Percentiles rank a stretch among this genome's conserved stretches.
phyloP scores from a whole-genome alignment of 2,329 filamentous ascomycete genomes.

The Clarireedia monteithiana region DNA sequence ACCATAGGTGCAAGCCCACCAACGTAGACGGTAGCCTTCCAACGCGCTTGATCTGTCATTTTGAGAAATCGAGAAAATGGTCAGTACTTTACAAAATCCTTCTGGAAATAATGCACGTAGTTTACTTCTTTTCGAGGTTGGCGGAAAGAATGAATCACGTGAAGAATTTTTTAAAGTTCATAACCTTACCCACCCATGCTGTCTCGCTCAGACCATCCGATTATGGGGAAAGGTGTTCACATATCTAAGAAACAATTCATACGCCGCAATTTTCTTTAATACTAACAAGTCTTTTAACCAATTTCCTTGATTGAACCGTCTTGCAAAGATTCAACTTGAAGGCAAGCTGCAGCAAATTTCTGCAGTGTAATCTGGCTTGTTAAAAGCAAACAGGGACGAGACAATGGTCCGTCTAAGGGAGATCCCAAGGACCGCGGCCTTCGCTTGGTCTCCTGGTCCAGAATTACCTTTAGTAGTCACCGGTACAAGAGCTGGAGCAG shows the following conservation, averaged over 20 bases:
- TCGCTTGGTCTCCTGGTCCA: conserved; percentile 87
- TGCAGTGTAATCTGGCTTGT: conserved; percentile 9
- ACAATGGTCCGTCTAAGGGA: conserved; percentile 92
- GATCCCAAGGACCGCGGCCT: conserved; percentile 92
- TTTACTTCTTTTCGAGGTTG: neutral
- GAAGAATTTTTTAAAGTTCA: conserved; percentile 1
- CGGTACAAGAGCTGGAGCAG: conserved; percentile 87
- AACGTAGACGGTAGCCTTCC: conserved; percentile 89
- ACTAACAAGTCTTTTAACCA: neutral
- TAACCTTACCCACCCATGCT: neutral
- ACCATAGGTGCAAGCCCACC: conserved; percentile 79
- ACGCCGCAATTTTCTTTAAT: conserved; percentile 1
- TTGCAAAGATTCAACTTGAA: neutral
- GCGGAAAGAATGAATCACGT: conserved; percentile 1
- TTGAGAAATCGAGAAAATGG: conserved; percentile 13
- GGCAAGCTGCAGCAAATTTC: conserved; percentile 1
- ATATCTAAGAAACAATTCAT: conserved; percentile 3
- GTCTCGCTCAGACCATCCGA: conserved; percentile 8
- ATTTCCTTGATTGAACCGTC: neutral
- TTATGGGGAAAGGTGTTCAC: conserved; percentile 11
- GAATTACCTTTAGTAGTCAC: conserved; percentile 79
- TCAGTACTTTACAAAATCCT: neutral
- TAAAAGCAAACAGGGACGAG: conserved; percentile 11
- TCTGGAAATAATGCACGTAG: neutral
- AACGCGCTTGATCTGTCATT: conserved; percentile 77